Evolutionary conservation across 2,329 filamentous ascomycete genomes (phyloP), one percentile per base, ranked within the genome.

Genomic region (Penicillium freii): DNA sequence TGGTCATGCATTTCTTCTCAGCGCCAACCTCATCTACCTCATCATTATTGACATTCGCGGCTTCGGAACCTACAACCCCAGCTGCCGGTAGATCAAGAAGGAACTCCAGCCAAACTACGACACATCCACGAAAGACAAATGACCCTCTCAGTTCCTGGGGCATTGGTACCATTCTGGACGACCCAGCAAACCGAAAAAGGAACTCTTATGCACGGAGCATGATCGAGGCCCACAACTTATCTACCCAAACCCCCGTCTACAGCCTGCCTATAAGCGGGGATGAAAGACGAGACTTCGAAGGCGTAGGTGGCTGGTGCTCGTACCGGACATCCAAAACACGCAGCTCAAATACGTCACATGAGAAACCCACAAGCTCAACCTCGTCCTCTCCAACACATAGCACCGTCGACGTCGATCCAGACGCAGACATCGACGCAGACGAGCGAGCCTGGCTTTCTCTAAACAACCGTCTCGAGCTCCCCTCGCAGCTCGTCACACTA

Each of bases 1-100:
- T 87, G 4, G 68, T 88, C 2, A 81, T 82, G 6, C 82, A 82
- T 51, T 82, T 83, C 59, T 71, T 88, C 29, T 74, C 77, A 53
- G 58, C 73, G 13, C 65, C 67, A 9, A 65, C 58, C 5, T 65
- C 71, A 3, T 50, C 64, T 9, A 67, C 60, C 10, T 66, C 63
- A 2, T 72, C 71, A 7, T 62, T 73, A 11, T 53, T 71, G 38
- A 65, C 66, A 31, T 71, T 73, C 48, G 59, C 64, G 17, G 62
- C 69, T 7, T 72, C 71, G 21, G 66, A 69, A 25, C 66, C 70
- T 21, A 60, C 61, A 4, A 67, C 69, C 2, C 69, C 70, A 36
- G 60, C 50, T 46, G 27, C 49, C 40, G 58, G 51, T 17, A 60
- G 47, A 58, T 68, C 51, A 42, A 62, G 69, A 45, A 65, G 66